A percentile compares a stretch with the other conserved stretches of the same genome.
Conservation (phyloP, 805 yeast genomes). For the Naumovozyma dairenensis region DNA sequence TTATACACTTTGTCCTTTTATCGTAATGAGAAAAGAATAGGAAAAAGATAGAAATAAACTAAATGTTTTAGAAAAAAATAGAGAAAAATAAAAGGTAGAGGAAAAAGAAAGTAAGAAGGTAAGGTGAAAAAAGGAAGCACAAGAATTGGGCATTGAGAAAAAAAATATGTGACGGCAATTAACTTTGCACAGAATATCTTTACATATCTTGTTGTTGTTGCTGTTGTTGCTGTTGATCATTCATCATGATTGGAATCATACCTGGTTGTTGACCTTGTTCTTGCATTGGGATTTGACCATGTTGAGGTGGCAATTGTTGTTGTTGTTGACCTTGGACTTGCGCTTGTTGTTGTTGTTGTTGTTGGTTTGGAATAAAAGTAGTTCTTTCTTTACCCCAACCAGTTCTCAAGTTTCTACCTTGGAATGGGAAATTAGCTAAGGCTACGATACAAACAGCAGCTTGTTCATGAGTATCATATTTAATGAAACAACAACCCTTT, state of each 20-base stretch:
- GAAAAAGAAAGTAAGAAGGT: too few relatives aligned
- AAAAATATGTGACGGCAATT: too few relatives aligned
- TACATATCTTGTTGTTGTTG: too few relatives aligned
- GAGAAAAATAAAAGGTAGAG: too few relatives aligned
- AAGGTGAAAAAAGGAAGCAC: too few relatives aligned
- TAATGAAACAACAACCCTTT: conserved; percentile 79
- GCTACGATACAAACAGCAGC: conserved; percentile 85
- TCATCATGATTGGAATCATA: conserved; percentile 7
- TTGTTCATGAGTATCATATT: conserved; percentile 76
- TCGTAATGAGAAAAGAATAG: too few relatives aligned
- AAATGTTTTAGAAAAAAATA: too few relatives aligned
- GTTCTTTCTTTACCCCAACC: conserved; percentile 76
- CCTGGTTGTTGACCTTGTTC: conserved; percentile 6
- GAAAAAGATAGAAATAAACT: too few relatives aligned
- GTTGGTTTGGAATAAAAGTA: conserved; percentile 25
- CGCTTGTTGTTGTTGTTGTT: conserved; percentile 13
- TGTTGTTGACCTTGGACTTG: conserved; percentile 6
- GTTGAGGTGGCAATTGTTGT: conserved; percentile 2
- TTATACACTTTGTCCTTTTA: too few relatives aligned
- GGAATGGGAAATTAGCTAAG: conserved; percentile 54
- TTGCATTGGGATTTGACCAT: conserved; percentile 9
- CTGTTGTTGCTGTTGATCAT: too few relatives aligned
- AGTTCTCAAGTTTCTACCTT: conserved; percentile 70
- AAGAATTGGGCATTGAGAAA: too few relatives aligned
- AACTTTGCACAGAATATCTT: too few relatives aligned